Base-by-base conservation (phyloP, 139 green algal genomes). In the Spirogloea muscicola region DNA sequence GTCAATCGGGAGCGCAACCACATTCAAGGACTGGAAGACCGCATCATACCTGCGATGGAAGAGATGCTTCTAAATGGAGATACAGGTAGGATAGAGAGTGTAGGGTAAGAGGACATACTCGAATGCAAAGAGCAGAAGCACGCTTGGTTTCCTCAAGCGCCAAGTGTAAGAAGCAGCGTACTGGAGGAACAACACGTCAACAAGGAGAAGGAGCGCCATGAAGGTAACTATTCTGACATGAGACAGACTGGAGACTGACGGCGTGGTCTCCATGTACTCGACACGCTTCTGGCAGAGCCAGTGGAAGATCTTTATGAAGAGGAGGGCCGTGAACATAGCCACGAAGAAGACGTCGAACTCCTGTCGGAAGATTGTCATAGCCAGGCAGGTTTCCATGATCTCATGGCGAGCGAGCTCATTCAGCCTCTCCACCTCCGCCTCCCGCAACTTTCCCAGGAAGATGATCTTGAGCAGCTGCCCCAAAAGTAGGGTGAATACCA, bases 111-210 rank as follows among this genome's bases (percentile, higher is more conserved):
- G n/a, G n/a, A 59, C 75, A 73, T 74, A 82, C 84, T 99, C 94
- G 74, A 99, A 99, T 0, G 91, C 92, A 68, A 99, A 99, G 36
- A 98, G 88, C 37, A 98, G 83, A 74, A 95, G 84, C n/a, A 98
- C 89, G 16, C 76, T 89, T 43, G 94, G 89, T 2, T 86, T 88
- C 9, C 67, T 79, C 13, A 64, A 44, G 31, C 29, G 31, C 0
- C 37, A 10, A 9, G 40, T 25, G 21, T 51, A 36, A 29, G 46
- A 52, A 9, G 96, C 77, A 1, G 88, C n/a, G 75, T 91, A 91
- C 37, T 92, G 81, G 36, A 99, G 82, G 69, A 96, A 92, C 0
- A 81, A 9, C 3, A 77, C 44, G 76, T 98, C 94, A 3, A 95
- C 59, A 6, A 37, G 84, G 82, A 97, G 79, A 29, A 98, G 85